Evolutionary conservation across 2,329 filamentous ascomycete genomes (phyloP).

Genomic region (Rasamsonia emersonii): DNA sequence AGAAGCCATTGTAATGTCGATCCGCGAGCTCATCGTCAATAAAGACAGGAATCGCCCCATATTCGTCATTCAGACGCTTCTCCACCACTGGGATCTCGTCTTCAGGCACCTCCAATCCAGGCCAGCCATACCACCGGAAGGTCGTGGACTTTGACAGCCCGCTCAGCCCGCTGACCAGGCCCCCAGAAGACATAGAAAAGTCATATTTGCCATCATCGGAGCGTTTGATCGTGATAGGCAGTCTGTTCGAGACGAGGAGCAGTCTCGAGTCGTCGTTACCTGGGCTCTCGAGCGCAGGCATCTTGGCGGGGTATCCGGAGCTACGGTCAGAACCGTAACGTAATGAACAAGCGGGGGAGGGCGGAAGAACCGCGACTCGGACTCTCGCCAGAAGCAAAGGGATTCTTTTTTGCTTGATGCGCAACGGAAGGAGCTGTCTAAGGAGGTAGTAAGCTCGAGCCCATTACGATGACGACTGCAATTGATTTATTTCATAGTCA

Average conservation of each 20-base stretch:
- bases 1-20: conserved; percentile 95
- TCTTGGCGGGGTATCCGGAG: conserved; percentile 11
- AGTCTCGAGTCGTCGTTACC: conserved; percentile 42
- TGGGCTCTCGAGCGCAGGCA: conserved; percentile 27
- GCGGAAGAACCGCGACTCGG: neutral
- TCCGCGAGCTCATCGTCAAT: conserved; percentile 90
- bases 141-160: conserved; percentile 85
- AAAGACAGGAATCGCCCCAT: conserved; percentile 85
- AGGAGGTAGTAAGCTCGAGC: no score
- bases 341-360: no score
- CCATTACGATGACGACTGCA: neutral
- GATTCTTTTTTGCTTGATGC: no score
- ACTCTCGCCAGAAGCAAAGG: conserved; percentile 2
- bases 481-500: neutral
- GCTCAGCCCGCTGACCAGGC: conserved; percentile 85
- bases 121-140: conserved; percentile 99
- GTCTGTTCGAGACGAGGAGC: conserved; percentile 84
- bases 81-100: conserved; percentile 67
- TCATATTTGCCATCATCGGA: conserved; percentile 84
- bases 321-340: conserved; percentile 1
- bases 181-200: conserved; percentile 95
- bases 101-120: conserved; percentile 83
- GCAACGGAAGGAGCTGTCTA: no score
- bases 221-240: conserved; percentile 94
- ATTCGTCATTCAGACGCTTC: conserved; percentile 72